Percentiles rank a stretch among this genome's conserved stretches.
phyloP scores from a whole-genome alignment of 345 rosid genomes.

The Sisymbrium altissimum region DNA sequence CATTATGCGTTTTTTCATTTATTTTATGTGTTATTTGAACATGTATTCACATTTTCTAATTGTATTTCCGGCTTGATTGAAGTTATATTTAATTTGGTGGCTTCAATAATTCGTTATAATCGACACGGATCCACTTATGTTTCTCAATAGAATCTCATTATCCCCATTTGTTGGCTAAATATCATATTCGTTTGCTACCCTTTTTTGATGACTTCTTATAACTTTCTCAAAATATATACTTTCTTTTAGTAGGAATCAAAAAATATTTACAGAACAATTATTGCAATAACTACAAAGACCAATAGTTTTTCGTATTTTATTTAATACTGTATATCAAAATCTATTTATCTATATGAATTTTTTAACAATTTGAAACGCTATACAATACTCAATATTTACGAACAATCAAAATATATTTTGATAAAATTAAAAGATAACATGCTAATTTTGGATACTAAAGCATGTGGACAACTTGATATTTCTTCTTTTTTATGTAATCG shows the following conservation, averaged over 20 bases:
- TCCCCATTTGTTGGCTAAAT: constrained; percentile 14
- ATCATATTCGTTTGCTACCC: not conserved
- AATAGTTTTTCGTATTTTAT: not conserved
- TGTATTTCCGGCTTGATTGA: not conserved
- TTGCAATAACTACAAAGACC: not conserved
- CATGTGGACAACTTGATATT: not conserved
- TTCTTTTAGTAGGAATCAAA: not conserved
- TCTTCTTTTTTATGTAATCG: not conserved
- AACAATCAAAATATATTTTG: not conserved
- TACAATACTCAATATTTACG: not conserved
- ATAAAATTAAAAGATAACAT: not conserved
- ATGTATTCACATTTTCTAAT: constrained; percentile 4
- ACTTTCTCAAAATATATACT: not conserved
- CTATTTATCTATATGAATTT: not conserved
- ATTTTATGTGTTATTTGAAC: constrained; percentile 16
- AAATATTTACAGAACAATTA: not conserved
- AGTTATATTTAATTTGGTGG: constrained; percentile 12
- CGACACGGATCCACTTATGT: constrained; percentile 20
- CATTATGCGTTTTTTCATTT: constrained; percentile 28
- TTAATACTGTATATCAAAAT: not conserved
- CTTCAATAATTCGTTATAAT: constrained; percentile 19
- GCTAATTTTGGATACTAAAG: not conserved
- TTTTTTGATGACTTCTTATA: not conserved
- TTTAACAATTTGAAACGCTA: not conserved
- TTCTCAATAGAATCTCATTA: constrained; percentile 7